Percentiles rank a stretch among this genome's conserved stretches.
Conservation (phyloP, 1,284 basidiomycete genomes). For the Bondarzewia mesenterica region DNA sequence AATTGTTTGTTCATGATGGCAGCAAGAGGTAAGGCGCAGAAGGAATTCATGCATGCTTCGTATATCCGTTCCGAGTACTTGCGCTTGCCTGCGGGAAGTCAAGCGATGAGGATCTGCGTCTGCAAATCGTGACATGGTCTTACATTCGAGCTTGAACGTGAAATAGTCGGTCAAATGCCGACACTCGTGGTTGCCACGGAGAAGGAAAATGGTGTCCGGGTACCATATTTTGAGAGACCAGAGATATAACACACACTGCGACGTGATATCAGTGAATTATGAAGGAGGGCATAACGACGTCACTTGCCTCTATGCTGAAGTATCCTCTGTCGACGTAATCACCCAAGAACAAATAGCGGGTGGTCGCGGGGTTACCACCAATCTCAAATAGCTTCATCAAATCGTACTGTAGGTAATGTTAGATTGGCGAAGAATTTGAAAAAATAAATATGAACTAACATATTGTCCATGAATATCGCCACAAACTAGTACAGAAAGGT, state of each 20-base stretch:
- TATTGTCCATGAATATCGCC: slow-evolving; percentile 96
- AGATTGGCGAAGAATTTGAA: slow-evolving; percentile 1
- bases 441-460: slow-evolving; percentile 39
- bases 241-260: slow-evolving; percentile 82
- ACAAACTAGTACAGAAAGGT: slow-evolving; percentile 49
- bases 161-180: slow-evolving; percentile 85
- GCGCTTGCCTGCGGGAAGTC: slow-evolving; percentile 70
- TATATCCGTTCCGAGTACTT: slow-evolving; percentile 90
- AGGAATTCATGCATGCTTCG: slow-evolving; percentile 89
- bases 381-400: slow-evolving; percentile 95
- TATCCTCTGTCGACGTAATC: slow-evolving; percentile 95
- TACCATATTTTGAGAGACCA: slow-evolving; percentile 92
- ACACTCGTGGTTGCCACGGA: slow-evolving; percentile 91
- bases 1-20: slow-evolving; percentile 98
- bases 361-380: slow-evolving; percentile 88
- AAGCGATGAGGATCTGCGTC: not conserved
- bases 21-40: slow-evolving; percentile 86
- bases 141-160: slow-evolving; percentile 87
- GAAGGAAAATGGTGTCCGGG: slow-evolving; percentile 81
- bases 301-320: slow-evolving; percentile 78
- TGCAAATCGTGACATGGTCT: slow-evolving; percentile 21
- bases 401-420: slow-evolving; percentile 55
- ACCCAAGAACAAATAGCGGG: slow-evolving; percentile 88
- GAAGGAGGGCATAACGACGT: slow-evolving; percentile 6
- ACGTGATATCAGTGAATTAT: slow-evolving; percentile 11